A percentile compares a stretch with the other conserved stretches of the same genome.
These are phyloP conservation scores for Phytopythium kandeliae DNA, from an alignment of 352 stramenopile genomes.

Conservation along the genomic window DNA sequence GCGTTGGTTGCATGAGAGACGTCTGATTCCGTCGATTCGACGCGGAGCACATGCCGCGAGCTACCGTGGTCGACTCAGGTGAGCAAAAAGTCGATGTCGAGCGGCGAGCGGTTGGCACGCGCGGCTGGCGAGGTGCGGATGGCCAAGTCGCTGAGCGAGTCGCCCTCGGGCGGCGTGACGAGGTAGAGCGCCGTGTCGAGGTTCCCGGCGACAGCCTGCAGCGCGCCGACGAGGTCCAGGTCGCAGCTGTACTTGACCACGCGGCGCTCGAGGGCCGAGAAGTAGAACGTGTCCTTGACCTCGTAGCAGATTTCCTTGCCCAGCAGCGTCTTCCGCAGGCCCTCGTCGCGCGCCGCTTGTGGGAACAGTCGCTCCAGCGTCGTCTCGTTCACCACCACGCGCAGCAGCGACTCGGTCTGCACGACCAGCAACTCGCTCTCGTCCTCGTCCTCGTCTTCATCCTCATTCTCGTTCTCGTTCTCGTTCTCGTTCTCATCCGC, in stretches of 20 bases:
- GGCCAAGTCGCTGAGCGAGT: conserved; percentile 29
- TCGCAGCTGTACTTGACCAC: conserved; percentile 43
- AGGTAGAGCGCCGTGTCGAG: conserved; percentile 30
- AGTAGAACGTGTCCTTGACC: conserved; percentile 40
- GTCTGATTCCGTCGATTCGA: no score
- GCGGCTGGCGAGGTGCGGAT: conserved; percentile 22
- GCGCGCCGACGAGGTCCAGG: conserved; percentile 27
- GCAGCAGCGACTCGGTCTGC: conserved; percentile 25
- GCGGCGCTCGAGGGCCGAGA: conserved; percentile 21
- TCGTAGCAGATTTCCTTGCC: conserved; percentile 34
- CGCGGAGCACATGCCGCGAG: no score
- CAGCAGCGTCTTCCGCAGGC: conserved; percentile 20
- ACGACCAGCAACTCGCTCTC: conserved; percentile 21
- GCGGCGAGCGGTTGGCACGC: conserved; percentile 15
- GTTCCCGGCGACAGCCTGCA: conserved; percentile 25
- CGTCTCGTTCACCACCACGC: conserved; percentile 26
- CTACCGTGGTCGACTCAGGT: no score
- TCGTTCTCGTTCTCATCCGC: no score
- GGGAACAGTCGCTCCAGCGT: conserved; percentile 40
- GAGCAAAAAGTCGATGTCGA: conserved; percentile 36
- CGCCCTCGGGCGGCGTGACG: conserved; percentile 22
- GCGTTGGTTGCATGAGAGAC: no score
- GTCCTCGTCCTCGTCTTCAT: no score
- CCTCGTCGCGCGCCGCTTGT: conserved; percentile 18
- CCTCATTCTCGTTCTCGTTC: no score